phyloP scores from a whole-genome alignment of 164 flowering plant genomes.

The Vitis amurensis region DNA sequence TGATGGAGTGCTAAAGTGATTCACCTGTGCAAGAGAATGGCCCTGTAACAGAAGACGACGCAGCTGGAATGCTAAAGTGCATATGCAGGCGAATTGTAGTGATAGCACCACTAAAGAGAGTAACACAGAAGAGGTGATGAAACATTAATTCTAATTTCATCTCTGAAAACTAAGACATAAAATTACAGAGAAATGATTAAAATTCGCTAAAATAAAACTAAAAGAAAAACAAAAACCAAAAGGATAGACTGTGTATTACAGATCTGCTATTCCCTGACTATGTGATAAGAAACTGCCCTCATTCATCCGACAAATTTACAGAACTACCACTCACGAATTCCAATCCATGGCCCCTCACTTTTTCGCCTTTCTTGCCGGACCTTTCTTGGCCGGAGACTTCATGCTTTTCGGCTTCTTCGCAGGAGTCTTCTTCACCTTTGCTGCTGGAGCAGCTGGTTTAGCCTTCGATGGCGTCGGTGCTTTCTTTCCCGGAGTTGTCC shows the following conservation, averaged over 20 bases:
- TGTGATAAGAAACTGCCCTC: not conserved
- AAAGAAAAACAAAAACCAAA: not conserved
- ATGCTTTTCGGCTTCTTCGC: conserved; percentile 29
- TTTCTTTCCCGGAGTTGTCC: conserved; percentile 17
- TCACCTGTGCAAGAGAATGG: too few species aligned
- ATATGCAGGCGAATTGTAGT: too few species aligned
- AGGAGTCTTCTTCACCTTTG: conserved; percentile 21
- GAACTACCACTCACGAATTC: conserved; percentile 4
- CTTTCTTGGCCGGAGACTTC: conserved; percentile 35
- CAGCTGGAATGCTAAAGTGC: too few species aligned
- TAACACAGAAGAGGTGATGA: too few species aligned
- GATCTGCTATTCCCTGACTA: not conserved
- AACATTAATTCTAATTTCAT: too few species aligned
- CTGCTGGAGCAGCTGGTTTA: conserved; percentile 7
- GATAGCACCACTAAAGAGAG: too few species aligned
- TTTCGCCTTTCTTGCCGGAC: conserved; percentile 30
- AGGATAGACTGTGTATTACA: not conserved
- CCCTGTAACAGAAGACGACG: too few species aligned
- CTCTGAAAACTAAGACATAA: too few species aligned
- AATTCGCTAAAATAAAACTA: too few species aligned
- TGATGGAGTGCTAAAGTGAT: too few species aligned
- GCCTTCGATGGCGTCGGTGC: not conserved
- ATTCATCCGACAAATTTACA: conserved; percentile 21
- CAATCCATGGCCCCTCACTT: conserved; percentile 23
- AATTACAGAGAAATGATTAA: too few species aligned